A percentile compares a stretch with the other conserved stretches of the same genome.
Evolutionary conservation across 768 basidiomycete species (phyloP).

Genomic region (Pleurotus giganteus): DNA sequence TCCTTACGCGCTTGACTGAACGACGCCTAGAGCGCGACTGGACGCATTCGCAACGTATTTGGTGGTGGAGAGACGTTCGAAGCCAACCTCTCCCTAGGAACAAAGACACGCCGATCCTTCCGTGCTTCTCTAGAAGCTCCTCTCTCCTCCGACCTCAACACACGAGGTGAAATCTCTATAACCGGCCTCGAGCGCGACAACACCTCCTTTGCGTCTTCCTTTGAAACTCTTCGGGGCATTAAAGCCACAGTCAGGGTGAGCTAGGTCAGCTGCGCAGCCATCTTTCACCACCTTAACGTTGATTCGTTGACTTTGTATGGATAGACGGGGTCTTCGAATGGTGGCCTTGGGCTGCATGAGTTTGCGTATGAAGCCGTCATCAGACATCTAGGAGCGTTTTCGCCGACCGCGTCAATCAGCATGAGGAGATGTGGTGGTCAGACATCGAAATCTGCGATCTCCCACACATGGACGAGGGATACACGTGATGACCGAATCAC

Average conservation of each 20-base stretch:
- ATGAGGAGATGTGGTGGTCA: slow-evolving; percentile 84
- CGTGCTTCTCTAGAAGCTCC: slow-evolving; percentile 67
- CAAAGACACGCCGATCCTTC: slow-evolving; percentile 83
- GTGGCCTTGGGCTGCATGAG: slow-evolving; percentile 59
- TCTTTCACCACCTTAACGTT: slow-evolving; percentile 11
- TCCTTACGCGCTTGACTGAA: neutral
- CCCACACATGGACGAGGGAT: slow-evolving; percentile 74
- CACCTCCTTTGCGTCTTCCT: slow-evolving; percentile 70
- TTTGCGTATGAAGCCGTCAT: slow-evolving; percentile 81
- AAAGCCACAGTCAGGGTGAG: slow-evolving; percentile 77
- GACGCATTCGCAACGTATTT: slow-evolving; percentile 81
- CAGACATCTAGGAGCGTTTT: slow-evolving; percentile 70
- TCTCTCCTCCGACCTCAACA: slow-evolving; percentile 56
- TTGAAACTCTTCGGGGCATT: slow-evolving; percentile 61
- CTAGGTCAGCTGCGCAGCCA: slow-evolving; percentile 38
- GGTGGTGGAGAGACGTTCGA: slow-evolving; percentile 90
- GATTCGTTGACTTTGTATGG: slow-evolving; percentile 13
- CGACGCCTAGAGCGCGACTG: slow-evolving; percentile 63
- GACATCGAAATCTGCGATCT: slow-evolving; percentile 78
- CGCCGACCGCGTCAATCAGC: slow-evolving; percentile 79
- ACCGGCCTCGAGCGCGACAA: slow-evolving; percentile 83
- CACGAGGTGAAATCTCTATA: slow-evolving; percentile 66
- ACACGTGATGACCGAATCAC: slow-evolving; percentile 70
- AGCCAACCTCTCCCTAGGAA: slow-evolving; percentile 80
- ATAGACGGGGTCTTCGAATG: slow-evolving; percentile 34